Base-by-base conservation (phyloP, 2,329 filamentous ascomycete species). In the Epichloe baconii region DNA sequence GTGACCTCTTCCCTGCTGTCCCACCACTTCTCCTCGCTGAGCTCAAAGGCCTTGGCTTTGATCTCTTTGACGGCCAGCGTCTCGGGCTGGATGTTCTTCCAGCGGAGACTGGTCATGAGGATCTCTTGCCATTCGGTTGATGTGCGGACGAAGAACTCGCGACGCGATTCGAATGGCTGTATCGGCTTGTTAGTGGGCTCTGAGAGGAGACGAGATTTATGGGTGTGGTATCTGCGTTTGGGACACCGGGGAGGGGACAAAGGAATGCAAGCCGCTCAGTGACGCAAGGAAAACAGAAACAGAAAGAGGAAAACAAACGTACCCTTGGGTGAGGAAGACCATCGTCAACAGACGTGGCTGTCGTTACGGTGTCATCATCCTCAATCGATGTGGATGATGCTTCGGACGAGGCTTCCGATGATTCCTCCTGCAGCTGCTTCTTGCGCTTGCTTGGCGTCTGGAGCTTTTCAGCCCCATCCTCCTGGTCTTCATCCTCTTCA, bases 21-120 rank as follows among this genome's bases (percentile, higher is more conserved):
- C 93, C 93, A 98, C 93, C 93, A 98, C 67, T 95, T 95, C 70
- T 90, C 86, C 68, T 98, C 93, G 41, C 90, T 90, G 56, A 88
- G 77, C 63, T 88, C 85, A 65, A 96, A 98, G 1, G 89, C 93
- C 64, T 82, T 83, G 61, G 90, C 85, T 66, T 95, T 89, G 61
- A 97, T 82, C 71, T 97, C 93, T 73, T 98, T 98, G 62, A 94
- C 73, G 0, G 80, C 75, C 56, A 88, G 76, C 41, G 80, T 76
- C 65, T 86, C 85, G 3, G 79, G 77, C 56, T 82, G 78, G 44
- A 80, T 72, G 36, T 79, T 79, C 66, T 82, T 83, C 71, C 80
- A 82, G 54, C 82, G 79, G 53, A 93, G 70, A 57, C 78, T 83
- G 2, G 85, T 84, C 70, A 96, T 81, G 38, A 95, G 74, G 14